phyloP scores from a whole-genome alignment of 805 yeast species.

The Saturnispora hagleri region DNA sequence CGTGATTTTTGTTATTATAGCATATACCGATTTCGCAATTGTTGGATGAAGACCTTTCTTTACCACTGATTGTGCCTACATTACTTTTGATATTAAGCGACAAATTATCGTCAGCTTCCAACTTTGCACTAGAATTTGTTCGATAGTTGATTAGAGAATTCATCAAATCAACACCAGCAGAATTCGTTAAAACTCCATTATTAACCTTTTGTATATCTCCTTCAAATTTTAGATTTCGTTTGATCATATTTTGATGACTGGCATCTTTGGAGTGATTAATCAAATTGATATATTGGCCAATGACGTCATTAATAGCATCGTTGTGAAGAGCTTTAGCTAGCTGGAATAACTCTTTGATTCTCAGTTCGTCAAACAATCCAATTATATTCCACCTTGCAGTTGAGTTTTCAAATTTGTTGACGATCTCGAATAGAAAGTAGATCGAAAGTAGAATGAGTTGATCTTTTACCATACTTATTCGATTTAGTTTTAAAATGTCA shows the following conservation, averaged over 20 bases:
- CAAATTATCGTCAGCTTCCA: constrained; percentile 4
- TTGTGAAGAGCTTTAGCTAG: constrained; percentile 44
- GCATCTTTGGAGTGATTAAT: not conserved
- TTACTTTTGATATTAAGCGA: too few relatives aligned
- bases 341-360: constrained; percentile 43
- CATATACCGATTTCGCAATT: not conserved
- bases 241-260: not conserved
- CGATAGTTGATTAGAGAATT: constrained; percentile 10
- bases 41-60: not conserved
- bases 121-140: constrained; percentile 9
- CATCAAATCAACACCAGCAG: constrained; percentile 13
- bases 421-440: constrained; percentile 59
- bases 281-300: constrained; percentile 41
- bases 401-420: constrained; percentile 30
- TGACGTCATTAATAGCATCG: constrained; percentile 56
- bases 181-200: not conserved
- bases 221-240: not conserved
- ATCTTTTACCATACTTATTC: constrained; percentile 12
- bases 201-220: not conserved
- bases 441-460: constrained; percentile 69
- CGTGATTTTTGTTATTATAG: not conserved
- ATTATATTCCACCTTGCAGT: constrained; percentile 48
- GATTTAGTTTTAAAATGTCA: not conserved
- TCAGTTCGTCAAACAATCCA: constrained; percentile 48
- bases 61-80: not conserved